Evolutionary conservation across 2,329 filamentous ascomycete species (phyloP).

Genomic region (Colletotrichum falcatum): DNA sequence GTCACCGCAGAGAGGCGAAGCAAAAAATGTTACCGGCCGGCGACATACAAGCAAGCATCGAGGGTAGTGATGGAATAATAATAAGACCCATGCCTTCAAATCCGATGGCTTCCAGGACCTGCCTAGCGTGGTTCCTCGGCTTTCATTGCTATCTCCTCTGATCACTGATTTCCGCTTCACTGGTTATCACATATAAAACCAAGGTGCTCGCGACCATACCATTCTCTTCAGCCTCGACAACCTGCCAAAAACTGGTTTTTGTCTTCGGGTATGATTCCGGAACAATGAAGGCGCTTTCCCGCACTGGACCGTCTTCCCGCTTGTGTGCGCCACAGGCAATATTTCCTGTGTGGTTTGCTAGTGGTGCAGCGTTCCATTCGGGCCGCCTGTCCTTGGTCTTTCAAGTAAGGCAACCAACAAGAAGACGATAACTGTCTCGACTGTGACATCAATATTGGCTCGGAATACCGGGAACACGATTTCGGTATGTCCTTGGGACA

Average conservation of each 20-base stretch:
- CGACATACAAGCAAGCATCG: neutral
- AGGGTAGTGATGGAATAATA: neutral
- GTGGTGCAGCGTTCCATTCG: neutral
- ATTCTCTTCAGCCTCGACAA: neutral
- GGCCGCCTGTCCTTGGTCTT: neutral
- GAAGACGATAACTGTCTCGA: neutral
- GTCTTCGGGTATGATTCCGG: neutral
- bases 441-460: neutral
- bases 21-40: neutral
- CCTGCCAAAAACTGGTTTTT: neutral
- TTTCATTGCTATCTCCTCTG: neutral
- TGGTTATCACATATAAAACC: neutral
- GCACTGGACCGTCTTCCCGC: neutral
- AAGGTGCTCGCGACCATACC: neutral
- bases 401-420: neutral
- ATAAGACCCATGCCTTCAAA: neutral
- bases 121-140: neutral
- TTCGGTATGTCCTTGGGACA: neutral
- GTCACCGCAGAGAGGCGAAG: no score
- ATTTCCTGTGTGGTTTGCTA: neutral
- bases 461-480: neutral
- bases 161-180: neutral
- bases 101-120: neutral
- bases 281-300: neutral
- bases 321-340: neutral